Conservation (phyloP, 2,329 filamentous ascomycete genomes). For the Bipolaris gigantea region DNA sequence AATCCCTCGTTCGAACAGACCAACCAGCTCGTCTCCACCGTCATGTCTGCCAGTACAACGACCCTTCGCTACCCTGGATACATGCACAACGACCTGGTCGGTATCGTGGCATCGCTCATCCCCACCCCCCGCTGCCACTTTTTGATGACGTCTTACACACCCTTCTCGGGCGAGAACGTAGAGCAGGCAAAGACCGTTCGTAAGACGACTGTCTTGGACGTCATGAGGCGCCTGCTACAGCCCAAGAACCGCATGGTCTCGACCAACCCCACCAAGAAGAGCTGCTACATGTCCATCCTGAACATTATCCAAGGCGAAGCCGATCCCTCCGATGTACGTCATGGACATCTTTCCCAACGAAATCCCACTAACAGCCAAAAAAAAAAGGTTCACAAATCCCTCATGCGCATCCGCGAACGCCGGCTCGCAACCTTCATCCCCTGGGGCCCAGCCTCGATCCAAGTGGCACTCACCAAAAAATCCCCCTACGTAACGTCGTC, state of each 20-base stretch:
- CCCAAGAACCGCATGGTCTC: constrained; percentile 99
- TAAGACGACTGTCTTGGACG: constrained; percentile 96
- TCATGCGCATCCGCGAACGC: constrained; percentile 92
- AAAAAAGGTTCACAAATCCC: constrained; percentile 81
- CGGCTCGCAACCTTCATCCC: constrained; percentile 95
- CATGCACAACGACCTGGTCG: constrained; percentile 99
- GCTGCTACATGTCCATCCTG: constrained; percentile 97
- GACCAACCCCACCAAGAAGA: constrained; percentile 91
- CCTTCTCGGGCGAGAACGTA: constrained; percentile 93
- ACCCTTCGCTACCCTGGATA: constrained; percentile 96
- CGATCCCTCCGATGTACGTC: constrained; percentile 81
- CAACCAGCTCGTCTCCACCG: constrained; percentile 90
- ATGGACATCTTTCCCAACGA: not conserved
- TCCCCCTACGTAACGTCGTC: constrained; percentile 94
- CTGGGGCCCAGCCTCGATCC: constrained; percentile 96
- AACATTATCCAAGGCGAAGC: constrained; percentile 99
- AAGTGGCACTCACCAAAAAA: constrained; percentile 94
- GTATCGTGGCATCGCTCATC: constrained; percentile 93
- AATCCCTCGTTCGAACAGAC: constrained; percentile 96
- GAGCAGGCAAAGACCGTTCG: constrained; percentile 97
- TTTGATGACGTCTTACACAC: constrained; percentile 97
- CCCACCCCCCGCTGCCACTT: constrained; percentile 97
- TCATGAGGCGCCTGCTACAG: constrained; percentile 93
- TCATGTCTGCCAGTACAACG: constrained; percentile 98
- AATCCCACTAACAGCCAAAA: constrained; percentile 8